Percentiles rank a stretch among this genome's conserved stretches.
Evolutionary conservation across 305 asterid species (phyloP).

Genomic region (Fraxinus dipetala): DNA sequence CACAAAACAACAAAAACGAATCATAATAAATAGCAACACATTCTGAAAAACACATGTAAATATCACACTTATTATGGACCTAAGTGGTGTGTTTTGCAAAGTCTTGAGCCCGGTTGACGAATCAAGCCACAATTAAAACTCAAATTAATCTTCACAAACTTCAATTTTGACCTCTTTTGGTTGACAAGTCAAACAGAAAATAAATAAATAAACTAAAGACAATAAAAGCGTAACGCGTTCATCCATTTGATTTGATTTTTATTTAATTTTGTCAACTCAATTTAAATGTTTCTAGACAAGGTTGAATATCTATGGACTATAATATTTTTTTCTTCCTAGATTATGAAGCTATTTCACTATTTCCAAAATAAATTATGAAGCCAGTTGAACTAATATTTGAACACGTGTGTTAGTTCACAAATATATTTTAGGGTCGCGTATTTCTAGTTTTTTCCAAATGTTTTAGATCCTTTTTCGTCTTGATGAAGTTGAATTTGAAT

Average conservation of each 20-base stretch:
- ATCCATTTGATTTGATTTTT: background rate
- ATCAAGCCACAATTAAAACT: background rate
- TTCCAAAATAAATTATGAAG: background rate
- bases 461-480: background rate
- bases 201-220: background rate
- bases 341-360: background rate
- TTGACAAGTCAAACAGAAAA: background rate
- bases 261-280: background rate
- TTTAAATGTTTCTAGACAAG: background rate
- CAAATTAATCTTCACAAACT: too few species aligned
- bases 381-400: background rate
- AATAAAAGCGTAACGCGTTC: background rate
- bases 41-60: too few species aligned
- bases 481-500: background rate
- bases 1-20: background rate
- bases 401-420: background rate
- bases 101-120: background rate
- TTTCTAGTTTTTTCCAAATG: background rate
- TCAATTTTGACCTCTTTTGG: background rate
- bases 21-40: background rate
- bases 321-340: background rate
- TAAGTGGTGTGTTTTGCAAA: background rate
- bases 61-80: background rate
- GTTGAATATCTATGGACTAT: background rate
- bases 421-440: background rate